A percentile compares a stretch with the other conserved stretches of the same genome.
These are phyloP conservation scores for Emergomyces pasteurianus DNA, from an alignment of 2,329 filamentous ascomycete genomes.

Conservation along the genomic window DNA sequence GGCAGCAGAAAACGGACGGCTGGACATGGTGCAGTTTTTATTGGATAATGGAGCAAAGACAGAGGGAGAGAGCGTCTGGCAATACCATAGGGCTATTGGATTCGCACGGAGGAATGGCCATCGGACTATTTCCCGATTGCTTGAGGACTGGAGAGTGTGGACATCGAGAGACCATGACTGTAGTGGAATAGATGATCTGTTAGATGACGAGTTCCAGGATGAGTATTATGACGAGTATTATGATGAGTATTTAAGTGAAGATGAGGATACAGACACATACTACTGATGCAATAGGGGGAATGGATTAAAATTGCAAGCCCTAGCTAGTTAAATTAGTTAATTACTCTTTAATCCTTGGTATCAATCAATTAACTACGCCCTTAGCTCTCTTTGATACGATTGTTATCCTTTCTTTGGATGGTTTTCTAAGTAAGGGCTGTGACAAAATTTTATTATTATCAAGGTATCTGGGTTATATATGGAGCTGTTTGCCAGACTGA, in stretches of 20 bases:
- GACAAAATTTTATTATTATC: neutral
- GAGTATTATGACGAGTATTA: neutral
- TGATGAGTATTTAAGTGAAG: neutral
- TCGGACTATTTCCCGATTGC: constrained; percentile 8
- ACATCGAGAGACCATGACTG: neutral
- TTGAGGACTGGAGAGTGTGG: constrained; percentile 3
- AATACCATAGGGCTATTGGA: constrained; percentile 9
- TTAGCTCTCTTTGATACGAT: neutral
- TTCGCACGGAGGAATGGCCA: constrained; percentile 12
- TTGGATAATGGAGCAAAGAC: constrained; percentile 14
- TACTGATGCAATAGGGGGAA: neutral
- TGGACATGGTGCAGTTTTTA: constrained; percentile 20
- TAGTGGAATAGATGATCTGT: neutral
- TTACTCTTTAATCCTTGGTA: too few species aligned
- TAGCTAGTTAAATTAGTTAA: neutral
- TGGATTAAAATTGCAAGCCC: neutral
- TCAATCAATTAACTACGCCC: too few species aligned
- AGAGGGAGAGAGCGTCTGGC: constrained; percentile 3
- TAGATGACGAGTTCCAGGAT: neutral
- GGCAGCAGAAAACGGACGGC: constrained; percentile 18
- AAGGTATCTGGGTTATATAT: neutral
- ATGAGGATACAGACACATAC: neutral
- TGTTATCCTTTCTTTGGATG: neutral
- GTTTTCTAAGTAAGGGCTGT: neutral
- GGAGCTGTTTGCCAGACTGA: neutral